A percentile compares a stretch with the other conserved stretches of the same genome.
phyloP scores from a whole-genome alignment of 192 early-diverging fungal genomes.

The Dimargaris xerosporica region DNA sequence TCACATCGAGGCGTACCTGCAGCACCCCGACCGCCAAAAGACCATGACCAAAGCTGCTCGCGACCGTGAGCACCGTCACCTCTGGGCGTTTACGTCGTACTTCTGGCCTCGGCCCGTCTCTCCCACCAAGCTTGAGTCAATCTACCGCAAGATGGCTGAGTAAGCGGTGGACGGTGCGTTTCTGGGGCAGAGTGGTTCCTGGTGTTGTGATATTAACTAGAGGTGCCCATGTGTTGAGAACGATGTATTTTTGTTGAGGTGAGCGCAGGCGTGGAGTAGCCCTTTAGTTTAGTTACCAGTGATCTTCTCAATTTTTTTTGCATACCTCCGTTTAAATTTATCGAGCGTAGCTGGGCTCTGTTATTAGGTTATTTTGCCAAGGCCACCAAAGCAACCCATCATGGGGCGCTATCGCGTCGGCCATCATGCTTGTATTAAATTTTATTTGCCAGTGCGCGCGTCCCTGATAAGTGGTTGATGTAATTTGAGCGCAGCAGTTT shows the following conservation, averaged over 20 bases:
- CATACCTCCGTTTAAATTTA: not conserved
- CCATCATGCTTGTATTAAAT: too few relatives aligned
- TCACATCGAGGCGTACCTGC: constrained; percentile 27
- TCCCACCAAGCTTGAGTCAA: constrained; percentile 24
- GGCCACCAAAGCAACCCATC: too few relatives aligned
- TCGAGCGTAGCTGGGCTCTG: too few relatives aligned
- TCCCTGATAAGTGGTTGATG: too few relatives aligned
- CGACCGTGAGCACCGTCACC: constrained; percentile 29
- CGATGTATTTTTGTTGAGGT: not conserved
- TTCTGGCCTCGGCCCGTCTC: constrained; percentile 49
- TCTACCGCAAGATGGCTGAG: constrained; percentile 8
- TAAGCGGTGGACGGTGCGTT: not conserved
- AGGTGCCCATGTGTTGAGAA: not conserved
- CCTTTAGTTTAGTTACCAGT: not conserved
- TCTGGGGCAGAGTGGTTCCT: not conserved
- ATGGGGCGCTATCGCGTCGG: too few relatives aligned
- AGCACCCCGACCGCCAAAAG: constrained; percentile 18
- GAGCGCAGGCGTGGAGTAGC: not conserved
- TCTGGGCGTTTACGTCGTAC: constrained; percentile 54
- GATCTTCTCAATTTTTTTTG: not conserved
- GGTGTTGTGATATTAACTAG: not conserved
- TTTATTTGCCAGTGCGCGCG: too few relatives aligned
- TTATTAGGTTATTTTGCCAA: too few relatives aligned
- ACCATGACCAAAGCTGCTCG: constrained; percentile 16
- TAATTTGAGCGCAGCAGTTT: too few relatives aligned